A percentile compares a stretch with the other conserved stretches of the same genome.
Evolutionary conservation across 768 basidiomycete genomes (phyloP).

Genomic region (Suillus lakei): DNA sequence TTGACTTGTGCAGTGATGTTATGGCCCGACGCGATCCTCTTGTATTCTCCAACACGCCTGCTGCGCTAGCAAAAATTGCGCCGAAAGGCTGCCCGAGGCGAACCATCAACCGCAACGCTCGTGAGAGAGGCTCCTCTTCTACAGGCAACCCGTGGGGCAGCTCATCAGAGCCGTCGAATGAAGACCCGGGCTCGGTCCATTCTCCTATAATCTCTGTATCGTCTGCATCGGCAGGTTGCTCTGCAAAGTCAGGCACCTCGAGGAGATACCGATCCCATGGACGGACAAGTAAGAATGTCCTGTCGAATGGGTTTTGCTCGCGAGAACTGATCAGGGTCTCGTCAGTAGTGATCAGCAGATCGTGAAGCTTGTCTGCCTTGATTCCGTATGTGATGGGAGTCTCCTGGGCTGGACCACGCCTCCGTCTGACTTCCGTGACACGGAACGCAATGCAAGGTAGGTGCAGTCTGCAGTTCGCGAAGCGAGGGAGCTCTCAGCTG

Average conservation of each 20-base stretch:
- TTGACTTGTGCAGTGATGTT: neutral
- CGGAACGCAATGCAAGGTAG: conserved; percentile 13
- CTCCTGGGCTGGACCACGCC: neutral
- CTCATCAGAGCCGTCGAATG: neutral
- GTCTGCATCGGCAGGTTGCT: too few relatives aligned
- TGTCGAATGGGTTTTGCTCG: neutral
- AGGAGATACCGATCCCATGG: neutral
- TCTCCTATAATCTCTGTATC: neutral
- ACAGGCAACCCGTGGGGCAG: neutral
- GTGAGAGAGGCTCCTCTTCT: neutral
- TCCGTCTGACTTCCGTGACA: conserved; percentile 7
- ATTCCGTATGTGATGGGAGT: neutral
- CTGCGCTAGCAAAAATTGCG: neutral
- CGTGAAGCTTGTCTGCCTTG: neutral
- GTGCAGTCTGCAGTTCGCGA: neutral
- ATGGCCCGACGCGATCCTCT: neutral
- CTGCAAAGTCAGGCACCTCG: neutral
- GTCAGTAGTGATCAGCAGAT: neutral
- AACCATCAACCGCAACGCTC: neutral
- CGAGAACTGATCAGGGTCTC: neutral
- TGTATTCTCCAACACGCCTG: neutral
- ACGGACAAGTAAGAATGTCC: neutral
- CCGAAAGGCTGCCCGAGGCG: neutral
- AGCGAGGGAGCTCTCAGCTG: neutral
- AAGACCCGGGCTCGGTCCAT: neutral